Evolutionary conservation across 768 basidiomycete species (phyloP), one percentile per base, ranked within the genome.

Genomic region (Lyophyllum atratum): DNA sequence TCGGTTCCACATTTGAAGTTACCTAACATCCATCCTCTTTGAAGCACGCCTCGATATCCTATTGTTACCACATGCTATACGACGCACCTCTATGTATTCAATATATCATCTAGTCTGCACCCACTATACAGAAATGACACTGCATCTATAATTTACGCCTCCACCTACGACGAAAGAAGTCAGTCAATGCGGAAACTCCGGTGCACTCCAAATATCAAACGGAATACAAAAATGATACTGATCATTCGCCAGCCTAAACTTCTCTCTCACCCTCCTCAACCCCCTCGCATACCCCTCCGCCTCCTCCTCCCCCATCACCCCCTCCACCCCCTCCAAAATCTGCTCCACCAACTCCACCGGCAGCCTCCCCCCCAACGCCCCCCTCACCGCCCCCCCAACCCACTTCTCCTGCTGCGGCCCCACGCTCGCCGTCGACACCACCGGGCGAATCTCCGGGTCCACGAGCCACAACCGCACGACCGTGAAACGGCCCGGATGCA

Each of bases 211-310:
- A 17, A 79, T 70, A 64, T 81, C 76, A 59, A 82, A 83, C 3
- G 79, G 79, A 26, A 82, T 70, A 62, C 79, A 80, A 62, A 82
- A 83, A 61, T 81, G 77, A 61, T 73, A 73, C 31, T 69, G 68
- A 59, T 81, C 74, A 62, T 77, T 82, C 24, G 67, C 60, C 33
- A 64, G 66, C 54, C 72, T 71, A 56, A 82, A 82, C 12, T 51
- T 59, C 44, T 69, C 66, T 39, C 74, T 69, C 45, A 71, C 75
- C 15, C 64, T 60, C 43, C 70, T 47, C 61, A 81, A 67, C 40
- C 65, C 56, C 46, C 65, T 59, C 47, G 70, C 67, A 58, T 72
- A 70, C 8, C 55, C 53, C 46, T 66, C 59, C 3, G 80, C 80
- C 61, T 80, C 78, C 21, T 70, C 66, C 22, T 59, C 56, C 8